These are phyloP conservation scores for Talaromyces atroroseus DNA, from an alignment of 2,329 filamentous ascomycete species.

Conservation along the genomic window DNA sequence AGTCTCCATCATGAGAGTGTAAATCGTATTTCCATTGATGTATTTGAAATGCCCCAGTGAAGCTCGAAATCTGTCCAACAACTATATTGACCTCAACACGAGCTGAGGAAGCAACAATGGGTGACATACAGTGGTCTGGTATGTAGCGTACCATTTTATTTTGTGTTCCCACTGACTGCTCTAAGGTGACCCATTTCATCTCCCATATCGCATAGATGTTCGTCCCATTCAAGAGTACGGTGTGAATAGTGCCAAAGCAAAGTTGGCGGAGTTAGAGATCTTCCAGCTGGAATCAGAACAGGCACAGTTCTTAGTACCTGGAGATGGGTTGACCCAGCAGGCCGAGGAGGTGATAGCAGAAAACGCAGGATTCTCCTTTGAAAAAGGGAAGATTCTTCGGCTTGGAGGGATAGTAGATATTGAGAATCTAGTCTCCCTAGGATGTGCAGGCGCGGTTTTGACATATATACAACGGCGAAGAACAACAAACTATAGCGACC, in stretches of 20 bases:
- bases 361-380: constrained; percentile 45
- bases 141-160: background rate
- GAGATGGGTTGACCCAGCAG: constrained; percentile 45
- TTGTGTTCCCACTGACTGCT: background rate
- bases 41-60: constrained; percentile 36
- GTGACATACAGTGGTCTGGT: constrained; percentile 35
- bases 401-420: constrained; percentile 68
- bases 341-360: constrained; percentile 33
- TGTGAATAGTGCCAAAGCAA: constrained; percentile 60
- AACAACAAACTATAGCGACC: constrained; percentile 57
- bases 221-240: constrained; percentile 68
- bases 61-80: constrained; percentile 57
- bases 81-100: constrained; percentile 54
- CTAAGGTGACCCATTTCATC: constrained; percentile 45
- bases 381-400: constrained; percentile 60
- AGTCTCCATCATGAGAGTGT: constrained; percentile 15
- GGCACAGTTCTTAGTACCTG: constrained; percentile 58
- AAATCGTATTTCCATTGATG: constrained; percentile 19
- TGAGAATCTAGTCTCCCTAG: constrained; percentile 67
- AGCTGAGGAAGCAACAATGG: constrained; percentile 41
- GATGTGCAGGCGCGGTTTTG: constrained; percentile 84
- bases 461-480: constrained; percentile 67
- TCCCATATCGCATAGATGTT: constrained; percentile 60
- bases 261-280: constrained; percentile 56
- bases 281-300: constrained; percentile 44